phyloP scores from a whole-genome alignment of 176 grass and related monocot species.

The Hyparrhenia diplandra region DNA sequence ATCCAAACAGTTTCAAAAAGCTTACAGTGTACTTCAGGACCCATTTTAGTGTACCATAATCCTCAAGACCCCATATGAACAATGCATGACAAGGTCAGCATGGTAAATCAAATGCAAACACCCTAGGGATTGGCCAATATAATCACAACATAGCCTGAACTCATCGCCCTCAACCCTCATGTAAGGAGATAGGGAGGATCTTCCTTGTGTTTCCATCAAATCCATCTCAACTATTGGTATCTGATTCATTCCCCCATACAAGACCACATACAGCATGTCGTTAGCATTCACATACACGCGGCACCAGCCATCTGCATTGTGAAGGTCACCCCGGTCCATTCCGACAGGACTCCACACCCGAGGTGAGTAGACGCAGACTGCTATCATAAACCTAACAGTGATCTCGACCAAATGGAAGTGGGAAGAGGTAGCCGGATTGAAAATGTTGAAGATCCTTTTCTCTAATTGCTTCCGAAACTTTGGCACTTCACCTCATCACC shows the following conservation, averaged over 20 bases:
- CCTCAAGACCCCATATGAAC: not conserved
- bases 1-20: not conserved
- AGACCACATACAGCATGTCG: not conserved
- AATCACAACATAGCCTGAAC: not conserved
- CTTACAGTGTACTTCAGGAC: not conserved
- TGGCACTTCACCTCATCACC: no score
- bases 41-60: not conserved
- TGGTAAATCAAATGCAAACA: not conserved
- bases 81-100: not conserved
- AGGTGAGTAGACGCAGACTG: not conserved
- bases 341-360: not conserved
- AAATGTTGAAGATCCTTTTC: no score
- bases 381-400: rapidly evolving
- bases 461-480: no score
- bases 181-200: not conserved
- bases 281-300: no score
- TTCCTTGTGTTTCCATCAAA: not conserved
- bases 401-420: not conserved
- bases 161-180: not conserved
- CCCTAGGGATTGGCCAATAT: not conserved
- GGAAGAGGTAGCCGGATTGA: no score
- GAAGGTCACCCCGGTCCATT: not conserved
- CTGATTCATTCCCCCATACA: not conserved
- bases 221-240: not conserved
- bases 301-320: no score